Evolutionary conservation across 2,329 filamentous ascomycete genomes (phyloP).

Genomic region (Ceratocystis smalleyi): DNA sequence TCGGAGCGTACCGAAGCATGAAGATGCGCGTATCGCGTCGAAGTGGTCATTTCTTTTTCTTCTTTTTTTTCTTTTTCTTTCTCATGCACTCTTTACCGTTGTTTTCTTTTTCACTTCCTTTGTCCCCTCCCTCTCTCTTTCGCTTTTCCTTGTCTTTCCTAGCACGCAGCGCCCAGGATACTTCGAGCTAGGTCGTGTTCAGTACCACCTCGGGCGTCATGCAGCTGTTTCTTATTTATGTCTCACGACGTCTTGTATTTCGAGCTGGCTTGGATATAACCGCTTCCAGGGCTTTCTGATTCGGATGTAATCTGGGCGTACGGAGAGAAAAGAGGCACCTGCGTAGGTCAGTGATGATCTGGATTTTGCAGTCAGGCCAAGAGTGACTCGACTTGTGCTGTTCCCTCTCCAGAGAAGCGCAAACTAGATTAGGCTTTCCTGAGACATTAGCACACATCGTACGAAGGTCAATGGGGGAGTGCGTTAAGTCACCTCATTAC

Average conservation of each 20-base stretch:
- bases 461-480: too few relatives aligned
- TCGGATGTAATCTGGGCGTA: not conserved
- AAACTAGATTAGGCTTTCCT: not conserved
- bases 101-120: too few relatives aligned
- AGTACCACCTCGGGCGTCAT: not conserved
- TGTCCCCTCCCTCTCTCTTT: too few relatives aligned
- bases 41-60: not conserved
- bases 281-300: not conserved
- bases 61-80: not conserved
- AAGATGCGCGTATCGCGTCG: not conserved
- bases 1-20: constrained; percentile 5
- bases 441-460: not conserved
- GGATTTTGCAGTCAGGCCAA: not conserved
- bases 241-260: not conserved
- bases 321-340: not conserved
- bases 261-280: not conserved
- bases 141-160: too few relatives aligned
- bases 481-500: not conserved
- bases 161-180: too few relatives aligned
- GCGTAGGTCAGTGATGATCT: not conserved
- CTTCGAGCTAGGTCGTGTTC: too few relatives aligned
- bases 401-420: not conserved
- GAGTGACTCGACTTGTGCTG: not conserved
- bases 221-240: not conserved
- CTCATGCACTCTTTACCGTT: too few relatives aligned